A percentile compares a stretch with the other conserved stretches of the same genome.
These are phyloP conservation scores for Xylaria sp. DNA, from an alignment of 2,329 filamentous ascomycete genomes.

Conservation along the genomic window DNA sequence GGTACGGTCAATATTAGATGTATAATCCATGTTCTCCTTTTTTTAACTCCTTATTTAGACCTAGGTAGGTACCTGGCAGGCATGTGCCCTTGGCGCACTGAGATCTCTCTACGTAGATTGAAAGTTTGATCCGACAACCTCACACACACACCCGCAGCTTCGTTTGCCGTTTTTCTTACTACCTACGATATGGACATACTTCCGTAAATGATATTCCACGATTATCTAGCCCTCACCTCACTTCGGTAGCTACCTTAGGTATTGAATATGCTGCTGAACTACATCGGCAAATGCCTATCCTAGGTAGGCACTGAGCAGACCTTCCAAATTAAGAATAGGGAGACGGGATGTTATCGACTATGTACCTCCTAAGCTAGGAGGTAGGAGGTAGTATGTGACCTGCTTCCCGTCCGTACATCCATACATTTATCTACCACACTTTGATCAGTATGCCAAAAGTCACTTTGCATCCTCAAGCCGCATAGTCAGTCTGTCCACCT, in stretches of 20 bases:
- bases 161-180: neutral
- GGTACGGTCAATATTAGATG: no score
- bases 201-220: no score
- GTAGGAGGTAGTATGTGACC: no score
- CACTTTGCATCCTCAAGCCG: neutral
- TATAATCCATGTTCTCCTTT: neutral
- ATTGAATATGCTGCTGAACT: neutral
- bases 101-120: neutral
- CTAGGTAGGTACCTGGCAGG: no score
- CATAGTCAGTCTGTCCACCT: no score
- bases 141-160: neutral
- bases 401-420: no score
- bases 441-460: neutral
- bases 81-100: no score
- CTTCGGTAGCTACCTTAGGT: no score
- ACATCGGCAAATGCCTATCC: no score
- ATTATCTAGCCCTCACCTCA: neutral
- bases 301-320: neutral
- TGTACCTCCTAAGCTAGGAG: no score
- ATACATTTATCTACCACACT: no score
- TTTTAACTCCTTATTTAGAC: no score
- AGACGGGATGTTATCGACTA: neutral
- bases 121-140: neutral
- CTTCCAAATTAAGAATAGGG: neutral
- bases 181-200: neutral